Evolutionary conservation across 2,329 filamentous ascomycete species (phyloP).

Genomic region (Zasmidium citrigriseum): DNA sequence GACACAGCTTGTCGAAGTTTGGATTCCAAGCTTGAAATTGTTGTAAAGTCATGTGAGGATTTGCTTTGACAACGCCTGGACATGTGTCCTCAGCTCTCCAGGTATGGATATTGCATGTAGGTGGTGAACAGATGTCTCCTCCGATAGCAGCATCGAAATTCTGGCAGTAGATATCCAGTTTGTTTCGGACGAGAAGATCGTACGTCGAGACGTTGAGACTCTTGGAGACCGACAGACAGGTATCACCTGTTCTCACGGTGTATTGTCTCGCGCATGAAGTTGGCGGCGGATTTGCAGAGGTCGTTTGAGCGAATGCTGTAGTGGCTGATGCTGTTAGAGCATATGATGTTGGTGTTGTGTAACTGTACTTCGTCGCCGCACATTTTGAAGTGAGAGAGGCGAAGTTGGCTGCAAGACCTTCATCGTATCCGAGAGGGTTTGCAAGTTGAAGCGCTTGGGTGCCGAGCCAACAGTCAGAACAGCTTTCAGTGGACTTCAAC

Average conservation of each 20-base stretch:
- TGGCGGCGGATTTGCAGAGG: neutral
- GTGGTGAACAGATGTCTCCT: neutral
- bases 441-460: neutral
- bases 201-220: neutral
- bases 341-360: neutral
- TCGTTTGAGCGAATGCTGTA: too few relatives aligned
- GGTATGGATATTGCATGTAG: neutral
- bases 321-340: neutral
- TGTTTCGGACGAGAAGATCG: neutral
- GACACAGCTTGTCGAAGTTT: neutral
- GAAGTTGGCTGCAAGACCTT: neutral
- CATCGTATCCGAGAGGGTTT: conserved; percentile 2
- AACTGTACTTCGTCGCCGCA: neutral
- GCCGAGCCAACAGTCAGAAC: conserved; percentile 6
- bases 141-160: neutral
- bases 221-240: neutral
- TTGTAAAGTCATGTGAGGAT: neutral
- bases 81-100: neutral
- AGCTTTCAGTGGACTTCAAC: neutral
- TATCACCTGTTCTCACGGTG: neutral
- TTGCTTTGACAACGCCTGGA: neutral
- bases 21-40: neutral
- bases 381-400: neutral
- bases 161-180: neutral
- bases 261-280: neutral